Conservation (phyloP, 2,329 filamentous ascomycete species). For the Aspergillus caelatus region DNA sequence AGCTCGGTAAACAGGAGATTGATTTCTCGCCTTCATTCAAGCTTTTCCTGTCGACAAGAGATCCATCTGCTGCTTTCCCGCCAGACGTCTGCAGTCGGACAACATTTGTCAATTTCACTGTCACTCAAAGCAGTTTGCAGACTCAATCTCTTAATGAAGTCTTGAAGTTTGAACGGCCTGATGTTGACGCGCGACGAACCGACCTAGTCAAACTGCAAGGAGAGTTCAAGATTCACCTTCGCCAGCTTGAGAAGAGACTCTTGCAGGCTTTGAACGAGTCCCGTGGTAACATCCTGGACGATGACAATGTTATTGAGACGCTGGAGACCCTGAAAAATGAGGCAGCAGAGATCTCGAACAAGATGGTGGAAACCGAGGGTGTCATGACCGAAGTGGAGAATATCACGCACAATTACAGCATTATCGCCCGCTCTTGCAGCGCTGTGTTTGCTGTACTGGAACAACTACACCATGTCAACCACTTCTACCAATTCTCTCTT, state of each 20-base stretch:
- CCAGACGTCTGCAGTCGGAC: constrained; percentile 98
- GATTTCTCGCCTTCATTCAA: constrained; percentile 98
- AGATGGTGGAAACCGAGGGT: constrained; percentile 95
- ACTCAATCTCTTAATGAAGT: constrained; percentile 98
- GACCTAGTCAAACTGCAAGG: constrained; percentile 99
- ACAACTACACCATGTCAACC: constrained; percentile 96
- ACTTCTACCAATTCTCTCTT: constrained; percentile 99
- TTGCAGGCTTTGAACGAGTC: constrained; percentile 96
- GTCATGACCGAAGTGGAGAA: constrained; percentile 98
- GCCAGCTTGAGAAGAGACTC: constrained; percentile 90
- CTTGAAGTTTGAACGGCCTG: constrained; percentile 93
- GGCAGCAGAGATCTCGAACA: constrained; percentile 90
- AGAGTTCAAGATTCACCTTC: constrained; percentile 97
- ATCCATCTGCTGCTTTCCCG: constrained; percentile 92
- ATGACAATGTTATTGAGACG: constrained; percentile 97
- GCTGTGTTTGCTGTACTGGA: constrained; percentile 96
- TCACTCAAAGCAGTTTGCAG: constrained; percentile 97
- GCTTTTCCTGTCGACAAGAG: constrained; percentile 90
- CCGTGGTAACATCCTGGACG: constrained; percentile 94
- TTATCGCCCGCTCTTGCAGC: constrained; percentile 92
- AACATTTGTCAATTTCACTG: constrained; percentile 99
- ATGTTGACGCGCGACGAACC: constrained; percentile 92
- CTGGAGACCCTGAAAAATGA: constrained; percentile 97
- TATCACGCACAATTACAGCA: constrained; percentile 91
- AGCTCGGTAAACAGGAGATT: constrained; percentile 97